Evolutionary conservation across 257 asterid genomes (phyloP).

Genomic region (Cinchona pubescens): DNA sequence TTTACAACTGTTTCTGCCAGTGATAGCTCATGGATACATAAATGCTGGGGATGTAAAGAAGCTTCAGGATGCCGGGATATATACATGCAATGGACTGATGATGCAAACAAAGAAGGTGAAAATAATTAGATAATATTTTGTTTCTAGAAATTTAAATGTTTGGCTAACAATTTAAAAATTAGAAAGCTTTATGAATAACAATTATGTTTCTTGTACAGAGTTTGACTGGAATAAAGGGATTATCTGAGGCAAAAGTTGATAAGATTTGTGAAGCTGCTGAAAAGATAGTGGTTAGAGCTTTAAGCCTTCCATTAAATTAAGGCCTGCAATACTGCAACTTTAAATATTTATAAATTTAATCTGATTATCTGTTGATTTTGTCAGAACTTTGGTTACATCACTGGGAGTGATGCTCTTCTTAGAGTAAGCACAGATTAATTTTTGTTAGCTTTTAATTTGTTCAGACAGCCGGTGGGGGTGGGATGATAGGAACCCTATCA

Average conservation of each 20-base stretch:
- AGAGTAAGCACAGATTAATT: constrained; percentile 50
- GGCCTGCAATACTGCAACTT: not conserved
- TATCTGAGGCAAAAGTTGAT: constrained; percentile 97
- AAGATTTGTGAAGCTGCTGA: constrained; percentile 98
- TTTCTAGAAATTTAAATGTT: not conserved
- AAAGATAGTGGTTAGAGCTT: constrained; percentile 82
- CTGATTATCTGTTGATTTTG: constrained; percentile 10
- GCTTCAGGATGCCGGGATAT: constrained; percentile 96
- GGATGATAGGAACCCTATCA: too few species aligned
- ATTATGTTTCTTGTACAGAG: constrained; percentile 35
- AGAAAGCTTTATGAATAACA: not conserved
- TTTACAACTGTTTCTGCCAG: constrained; percentile 34
- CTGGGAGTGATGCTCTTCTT: constrained; percentile 96
- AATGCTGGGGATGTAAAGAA: constrained; percentile 99
- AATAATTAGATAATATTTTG: not conserved
- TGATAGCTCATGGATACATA: constrained; percentile 90
- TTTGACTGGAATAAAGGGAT: constrained; percentile 95
- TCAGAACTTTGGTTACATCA: constrained; percentile 89
- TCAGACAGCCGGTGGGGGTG: too few species aligned
- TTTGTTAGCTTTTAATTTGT: constrained; percentile 16
- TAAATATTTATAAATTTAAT: not conserved
- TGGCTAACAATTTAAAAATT: too few species aligned
- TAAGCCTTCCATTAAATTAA: not conserved
- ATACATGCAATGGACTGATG: constrained; percentile 94
- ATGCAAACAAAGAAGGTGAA: constrained; percentile 97